phyloP scores from a whole-genome alignment of 495 filamentous ascomycete genomes.

The Penicillium parvum region DNA sequence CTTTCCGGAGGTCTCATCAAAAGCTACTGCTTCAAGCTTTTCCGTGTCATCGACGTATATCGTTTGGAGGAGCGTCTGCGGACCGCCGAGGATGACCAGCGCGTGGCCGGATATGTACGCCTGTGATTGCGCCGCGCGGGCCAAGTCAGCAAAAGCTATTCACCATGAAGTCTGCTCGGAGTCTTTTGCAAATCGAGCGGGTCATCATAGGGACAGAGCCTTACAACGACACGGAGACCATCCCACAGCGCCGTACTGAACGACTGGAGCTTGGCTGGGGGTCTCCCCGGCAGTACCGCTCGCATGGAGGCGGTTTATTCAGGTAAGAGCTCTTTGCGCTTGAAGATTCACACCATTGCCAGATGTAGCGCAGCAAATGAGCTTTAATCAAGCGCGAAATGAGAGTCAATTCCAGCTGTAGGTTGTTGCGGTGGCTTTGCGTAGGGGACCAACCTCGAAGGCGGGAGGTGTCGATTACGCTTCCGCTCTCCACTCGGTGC shows the following conservation, averaged over 20 bases:
- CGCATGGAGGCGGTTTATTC: conserved; percentile 52
- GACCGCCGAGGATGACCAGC: conserved; percentile 72
- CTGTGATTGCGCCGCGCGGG: conserved; percentile 39
- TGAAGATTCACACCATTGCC: conserved; percentile 39
- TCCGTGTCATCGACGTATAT: conserved; percentile 79
- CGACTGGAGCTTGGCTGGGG: conserved; percentile 84
- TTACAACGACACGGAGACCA: conserved; percentile 72
- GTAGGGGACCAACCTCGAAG: conserved; percentile 11
- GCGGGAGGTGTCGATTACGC: conserved; percentile 26
- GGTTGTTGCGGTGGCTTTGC: conserved; percentile 9
- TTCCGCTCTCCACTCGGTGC: conserved; percentile 28
- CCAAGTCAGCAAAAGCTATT: conserved; percentile 10
- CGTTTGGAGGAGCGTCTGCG: conserved; percentile 77
- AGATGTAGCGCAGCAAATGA: not conserved
- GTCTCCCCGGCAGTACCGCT: conserved; percentile 86
- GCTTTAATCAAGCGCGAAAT: conserved; percentile 2
- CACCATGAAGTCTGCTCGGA: too few species aligned
- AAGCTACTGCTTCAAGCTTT: conserved; percentile 64
- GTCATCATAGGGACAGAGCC: conserved; percentile 6
- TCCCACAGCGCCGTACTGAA: conserved; percentile 83
- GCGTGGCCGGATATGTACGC: conserved; percentile 86
- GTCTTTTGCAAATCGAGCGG: too few species aligned
- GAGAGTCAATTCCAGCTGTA: conserved; percentile 4
- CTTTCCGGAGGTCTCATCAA: conserved; percentile 80
- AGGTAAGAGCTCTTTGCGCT: conserved; percentile 26